Evolutionary conservation across 2,329 filamentous ascomycete genomes (phyloP).

Genomic region (Lecanoromycetidae sp.): DNA sequence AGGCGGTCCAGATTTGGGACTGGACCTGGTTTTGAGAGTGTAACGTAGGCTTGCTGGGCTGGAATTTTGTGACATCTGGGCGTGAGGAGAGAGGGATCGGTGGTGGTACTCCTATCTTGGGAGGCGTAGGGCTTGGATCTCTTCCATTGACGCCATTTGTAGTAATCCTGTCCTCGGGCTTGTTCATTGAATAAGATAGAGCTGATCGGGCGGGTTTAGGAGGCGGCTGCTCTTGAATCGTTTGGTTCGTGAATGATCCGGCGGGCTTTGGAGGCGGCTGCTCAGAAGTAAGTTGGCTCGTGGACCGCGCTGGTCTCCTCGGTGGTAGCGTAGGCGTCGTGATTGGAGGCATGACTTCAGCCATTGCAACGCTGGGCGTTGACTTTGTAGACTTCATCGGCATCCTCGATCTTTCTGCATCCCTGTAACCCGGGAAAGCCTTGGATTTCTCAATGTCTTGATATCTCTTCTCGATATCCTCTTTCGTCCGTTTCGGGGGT

Average conservation of each 20-base stretch:
- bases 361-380: slow-evolving; percentile 21
- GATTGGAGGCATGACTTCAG: slow-evolving; percentile 19
- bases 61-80: slow-evolving; percentile 46
- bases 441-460: slow-evolving; percentile 24
- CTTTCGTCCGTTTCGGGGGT: slow-evolving; percentile 33
- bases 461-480: slow-evolving; percentile 12
- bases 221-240: slow-evolving; percentile 13
- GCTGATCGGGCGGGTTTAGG: slow-evolving; percentile 30
- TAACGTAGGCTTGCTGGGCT: slow-evolving; percentile 38
- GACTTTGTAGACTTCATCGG: slow-evolving; percentile 29
- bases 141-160: slow-evolving; percentile 19
- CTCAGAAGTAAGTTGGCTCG: slow-evolving; percentile 2
- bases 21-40: slow-evolving; percentile 20
- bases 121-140: slow-evolving; percentile 3
- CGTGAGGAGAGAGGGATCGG: slow-evolving; percentile 44
- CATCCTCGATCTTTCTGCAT: slow-evolving; percentile 25
- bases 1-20: too few relatives aligned
- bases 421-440: slow-evolving; percentile 15
- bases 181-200: slow-evolving; percentile 36
- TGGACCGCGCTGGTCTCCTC: slow-evolving; percentile 15
- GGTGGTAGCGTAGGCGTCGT: slow-evolving; percentile 17
- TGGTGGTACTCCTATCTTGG: slow-evolving; percentile 18
- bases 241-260: too few relatives aligned
- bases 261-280: not conserved
- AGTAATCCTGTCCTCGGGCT: slow-evolving; percentile 19